Conservation (phyloP, 306 rosid species). For the Prunus kanzakura region DNA sequence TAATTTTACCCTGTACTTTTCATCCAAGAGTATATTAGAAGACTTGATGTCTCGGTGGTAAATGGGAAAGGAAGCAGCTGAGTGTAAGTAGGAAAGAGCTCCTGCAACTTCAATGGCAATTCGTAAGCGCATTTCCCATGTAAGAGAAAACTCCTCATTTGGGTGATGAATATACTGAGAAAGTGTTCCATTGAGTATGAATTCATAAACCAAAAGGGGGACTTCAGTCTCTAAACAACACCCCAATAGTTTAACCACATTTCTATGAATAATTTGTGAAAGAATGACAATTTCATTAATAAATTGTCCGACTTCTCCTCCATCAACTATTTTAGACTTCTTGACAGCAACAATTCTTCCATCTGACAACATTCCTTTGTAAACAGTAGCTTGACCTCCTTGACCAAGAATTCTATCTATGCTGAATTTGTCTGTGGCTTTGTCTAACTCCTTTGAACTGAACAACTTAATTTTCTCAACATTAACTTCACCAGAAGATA, state of each 20-base stretch:
- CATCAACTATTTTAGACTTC: neutral
- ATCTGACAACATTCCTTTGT: neutral
- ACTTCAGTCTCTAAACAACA: neutral
- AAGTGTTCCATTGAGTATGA: neutral
- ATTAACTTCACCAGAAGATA: conserved; percentile 9
- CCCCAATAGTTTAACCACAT: neutral
- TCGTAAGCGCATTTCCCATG: neutral
- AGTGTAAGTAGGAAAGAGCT: neutral
- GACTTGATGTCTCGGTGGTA: neutral
- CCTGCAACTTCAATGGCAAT: neutral
- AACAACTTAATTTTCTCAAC: conserved; percentile 11
- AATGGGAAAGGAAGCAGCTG: neutral
- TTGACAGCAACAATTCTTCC: neutral
- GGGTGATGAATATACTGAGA: neutral
- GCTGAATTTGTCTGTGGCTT: conserved; percentile 14
- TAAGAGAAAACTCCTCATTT: neutral
- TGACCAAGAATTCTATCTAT: conserved; percentile 17
- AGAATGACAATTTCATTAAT: neutral
- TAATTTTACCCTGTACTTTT: neutral
- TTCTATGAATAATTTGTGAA: neutral
- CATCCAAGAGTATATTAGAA: neutral
- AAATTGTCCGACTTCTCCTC: neutral
- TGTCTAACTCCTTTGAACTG: conserved; percentile 16
- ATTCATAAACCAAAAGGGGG: neutral
- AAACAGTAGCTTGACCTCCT: conserved; percentile 26